Evolutionary conservation across 1,284 basidiomycete genomes (phyloP).

Genomic region (Wallemia mellicola): DNA sequence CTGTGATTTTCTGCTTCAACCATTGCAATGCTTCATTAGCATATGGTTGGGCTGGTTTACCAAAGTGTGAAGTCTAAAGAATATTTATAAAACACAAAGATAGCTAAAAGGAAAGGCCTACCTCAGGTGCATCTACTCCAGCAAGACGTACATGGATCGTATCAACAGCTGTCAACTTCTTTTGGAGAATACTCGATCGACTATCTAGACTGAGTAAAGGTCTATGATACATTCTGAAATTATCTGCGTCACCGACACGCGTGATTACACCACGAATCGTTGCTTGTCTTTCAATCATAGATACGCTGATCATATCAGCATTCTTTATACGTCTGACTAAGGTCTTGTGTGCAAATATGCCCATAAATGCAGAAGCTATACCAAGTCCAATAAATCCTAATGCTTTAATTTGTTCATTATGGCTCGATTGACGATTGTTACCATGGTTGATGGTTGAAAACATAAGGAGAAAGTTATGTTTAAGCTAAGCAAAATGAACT

Average conservation of each 20-base stretch:
- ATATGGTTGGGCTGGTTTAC: constrained; percentile 39
- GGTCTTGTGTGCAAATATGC: not conserved
- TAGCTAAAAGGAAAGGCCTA: constrained; percentile 10
- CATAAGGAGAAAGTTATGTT: too few relatives aligned
- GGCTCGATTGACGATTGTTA: not conserved
- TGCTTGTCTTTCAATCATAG: constrained; percentile 23
- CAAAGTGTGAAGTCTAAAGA: constrained; percentile 39
- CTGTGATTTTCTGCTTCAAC: constrained; percentile 27
- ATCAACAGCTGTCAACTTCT: constrained; percentile 32
- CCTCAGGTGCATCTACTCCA: constrained; percentile 71
- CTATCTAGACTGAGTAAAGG: constrained; percentile 2
- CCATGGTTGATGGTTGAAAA: not conserved
- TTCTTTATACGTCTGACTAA: constrained; percentile 21
- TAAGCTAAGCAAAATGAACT: too few relatives aligned
- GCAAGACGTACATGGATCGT: constrained; percentile 59
- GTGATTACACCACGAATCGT: constrained; percentile 46
- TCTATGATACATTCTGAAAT: not conserved
- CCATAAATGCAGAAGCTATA: not conserved
- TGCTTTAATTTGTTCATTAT: not conserved
- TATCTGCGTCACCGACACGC: constrained; percentile 17
- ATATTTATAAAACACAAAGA: not conserved
- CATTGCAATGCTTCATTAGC: constrained; percentile 37
- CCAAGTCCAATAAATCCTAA: not conserved
- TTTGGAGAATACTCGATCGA: constrained; percentile 1
- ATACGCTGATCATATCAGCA: constrained; percentile 31